Base-by-base conservation (phyloP, 2,329 filamentous ascomycete genomes). In the Coniochaeta hoffmannii region DNA sequence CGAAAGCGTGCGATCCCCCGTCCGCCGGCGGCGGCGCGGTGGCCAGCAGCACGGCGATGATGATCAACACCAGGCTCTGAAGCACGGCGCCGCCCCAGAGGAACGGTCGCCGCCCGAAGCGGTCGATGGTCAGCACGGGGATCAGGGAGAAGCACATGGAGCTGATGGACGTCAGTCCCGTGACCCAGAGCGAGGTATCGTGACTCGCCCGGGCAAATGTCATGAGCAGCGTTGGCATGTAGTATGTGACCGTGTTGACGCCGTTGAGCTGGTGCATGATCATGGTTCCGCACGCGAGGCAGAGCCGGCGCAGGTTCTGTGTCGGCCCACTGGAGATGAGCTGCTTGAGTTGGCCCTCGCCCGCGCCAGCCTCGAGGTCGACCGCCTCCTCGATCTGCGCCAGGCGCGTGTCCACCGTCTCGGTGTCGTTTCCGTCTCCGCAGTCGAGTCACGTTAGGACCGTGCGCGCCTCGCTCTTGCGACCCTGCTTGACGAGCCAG, bases 241-340 rank as follows among this genome's bases (percentile, higher is more conserved):
- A 59, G 46, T 74, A 68, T 38, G 77, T 72, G 0, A 75, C 68
- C 0, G 75, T 50, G 64, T 79, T 79, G 56, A 78, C 76, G 0
- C 76, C 76, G 4, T 70, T 69, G 51, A 75, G 68, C 56, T 81
- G 78, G 52, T 81, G 76, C 71, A 77, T 77, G 53, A 76, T 72
- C 54, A 76, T 73, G 53, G 73, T 70, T n/a, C 72, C 69, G 60
- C 70, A 77, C 0, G 76, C 76, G 4, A 81, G 67, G 2, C 78
- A 59, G 15, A 80, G 72, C 1, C 76, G 66, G 30, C 70, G 61
- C 0, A 76, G 66, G 4, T 71, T 79, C 61, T 72, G 68, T 11
- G 75, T 64, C 46, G 68, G 68, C 57, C 74, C 76, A 9, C 67
- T 67, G 61, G 71, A 71, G 56, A 80, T 68, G 1, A 79, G 63